Conservation (phyloP, 2,329 filamentous ascomycete genomes). For the Cercospora berteroae region DNA sequence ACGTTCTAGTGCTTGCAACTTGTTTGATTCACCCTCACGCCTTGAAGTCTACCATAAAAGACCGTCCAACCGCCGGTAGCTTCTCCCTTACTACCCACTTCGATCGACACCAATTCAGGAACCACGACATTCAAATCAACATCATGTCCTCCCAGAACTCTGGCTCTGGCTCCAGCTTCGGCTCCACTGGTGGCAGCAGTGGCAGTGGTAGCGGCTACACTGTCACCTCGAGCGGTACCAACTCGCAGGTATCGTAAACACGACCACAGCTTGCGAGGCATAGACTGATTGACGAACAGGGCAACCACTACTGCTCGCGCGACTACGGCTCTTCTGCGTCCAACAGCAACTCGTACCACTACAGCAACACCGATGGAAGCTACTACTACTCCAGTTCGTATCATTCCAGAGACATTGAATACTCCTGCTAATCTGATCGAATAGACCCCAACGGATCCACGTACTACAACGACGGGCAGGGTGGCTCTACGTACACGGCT, state of each 20-base stretch:
- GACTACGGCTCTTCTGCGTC: constrained; percentile 58
- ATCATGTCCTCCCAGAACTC: constrained; percentile 19
- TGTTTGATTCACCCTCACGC: neutral
- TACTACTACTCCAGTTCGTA: constrained; percentile 72
- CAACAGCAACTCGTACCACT: constrained; percentile 64
- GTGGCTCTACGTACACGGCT: constrained; percentile 60
- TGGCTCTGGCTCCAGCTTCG: neutral
- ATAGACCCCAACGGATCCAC: constrained; percentile 56
- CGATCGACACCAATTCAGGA: neutral
- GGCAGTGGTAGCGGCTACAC: constrained; percentile 48
- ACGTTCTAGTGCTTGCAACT: neutral
- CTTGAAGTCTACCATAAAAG: neutral
- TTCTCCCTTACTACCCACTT: neutral
- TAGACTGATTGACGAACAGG: constrained; percentile 43
- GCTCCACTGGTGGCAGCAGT: constrained; percentile 14
- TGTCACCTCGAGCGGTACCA: constrained; percentile 55
- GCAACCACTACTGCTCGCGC: constrained; percentile 66
- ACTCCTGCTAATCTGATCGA: neutral
- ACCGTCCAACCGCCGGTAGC: neutral
- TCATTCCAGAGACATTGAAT: neutral
- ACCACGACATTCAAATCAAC: neutral
- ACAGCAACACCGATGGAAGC: constrained; percentile 58
- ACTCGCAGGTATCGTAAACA: constrained; percentile 54
- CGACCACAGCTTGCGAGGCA: constrained; percentile 7
- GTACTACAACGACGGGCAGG: constrained; percentile 64